These are phyloP conservation scores for Phytophthora citrophthora DNA, from an alignment of 352 stramenopile genomes.

Conservation along the genomic window DNA sequence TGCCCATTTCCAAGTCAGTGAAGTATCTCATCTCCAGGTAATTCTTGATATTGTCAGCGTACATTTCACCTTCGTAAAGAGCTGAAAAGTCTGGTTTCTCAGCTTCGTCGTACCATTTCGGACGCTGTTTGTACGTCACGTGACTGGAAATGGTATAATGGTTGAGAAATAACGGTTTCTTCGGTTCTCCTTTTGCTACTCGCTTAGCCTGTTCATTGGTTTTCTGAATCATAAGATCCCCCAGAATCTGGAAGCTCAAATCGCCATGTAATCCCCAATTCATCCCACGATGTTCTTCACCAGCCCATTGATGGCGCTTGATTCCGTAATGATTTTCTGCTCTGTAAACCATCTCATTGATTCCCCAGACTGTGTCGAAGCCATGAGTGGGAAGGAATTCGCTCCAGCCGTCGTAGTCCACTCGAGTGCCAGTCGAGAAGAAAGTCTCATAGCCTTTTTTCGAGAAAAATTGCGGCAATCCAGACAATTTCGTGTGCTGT, in stretches of 20 bases:
- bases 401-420: constrained; percentile 53
- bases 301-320: constrained; percentile 33
- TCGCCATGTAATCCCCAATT: constrained; percentile 64
- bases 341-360: constrained; percentile 42
- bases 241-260: constrained; percentile 50
- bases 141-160: constrained; percentile 71
- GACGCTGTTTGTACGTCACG: constrained; percentile 38
- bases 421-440: constrained; percentile 42
- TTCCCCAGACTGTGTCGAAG: constrained; percentile 48
- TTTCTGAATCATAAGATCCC: constrained; percentile 53
- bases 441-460: constrained; percentile 50
- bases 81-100: constrained; percentile 49
- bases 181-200: constrained; percentile 17
- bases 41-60: constrained; percentile 33
- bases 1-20: constrained; percentile 48
- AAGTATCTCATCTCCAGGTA: constrained; percentile 64
- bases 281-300: constrained; percentile 12
- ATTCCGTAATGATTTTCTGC: constrained; percentile 44
- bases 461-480: constrained; percentile 54
- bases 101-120: constrained; percentile 38
- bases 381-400: constrained; percentile 50
- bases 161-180: constrained; percentile 56
- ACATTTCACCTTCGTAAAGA: constrained; percentile 32
- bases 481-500: constrained; percentile 28
- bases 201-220: constrained; percentile 35